Evolutionary conservation across 345 rosid genomes (phyloP), one percentile per base, ranked within the genome.

Genomic region (Mallotus nudiflorus): DNA sequence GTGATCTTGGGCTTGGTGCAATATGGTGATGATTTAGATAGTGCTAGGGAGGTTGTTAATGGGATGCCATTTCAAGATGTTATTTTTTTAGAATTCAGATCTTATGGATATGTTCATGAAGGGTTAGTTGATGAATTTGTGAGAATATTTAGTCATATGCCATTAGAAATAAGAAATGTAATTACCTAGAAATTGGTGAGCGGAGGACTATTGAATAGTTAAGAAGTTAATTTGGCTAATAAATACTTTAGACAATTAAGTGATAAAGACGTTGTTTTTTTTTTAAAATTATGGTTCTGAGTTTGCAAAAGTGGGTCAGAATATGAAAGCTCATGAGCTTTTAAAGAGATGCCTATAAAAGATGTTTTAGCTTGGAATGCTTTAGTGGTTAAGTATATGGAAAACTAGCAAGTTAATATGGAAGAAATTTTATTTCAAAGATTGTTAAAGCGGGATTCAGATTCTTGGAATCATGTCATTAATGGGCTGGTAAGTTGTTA

Each of bases 161-260:
- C 75, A 16, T 44, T 44, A 28, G 67, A 63, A 2, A 46, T 66
- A 67, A 82, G 67, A 51, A 75, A 84, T 75, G 75, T 66, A 57
- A 63, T 76, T 50, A 76, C 87, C 4, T 84, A 83, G 87, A 84
- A 84, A 75, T 58, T 81, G 73, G 73, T 79, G 49, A 74, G 78
- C 40, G 81, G 81, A 13, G 87, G 75, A 19, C 68, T 76, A 35
- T 75, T 75, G 53, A 76, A 72, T 8, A 51, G 31, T 66, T 58
- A 62, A 52, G 58, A 62, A 61, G 45, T 62, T 61, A 77, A 73
- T 35, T 71, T 76, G 71, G 87, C 83, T 18, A 76, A 75, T 62
- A 65, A 54, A n/a, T 74, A 72, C 48, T 81, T 81, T 55, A 45
- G 60, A 56, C 39, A 57, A 51, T 81, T 81, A 85, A 60, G 53